Percentiles rank a stretch among this genome's conserved stretches.
phyloP scores from a whole-genome alignment of 2,329 filamentous ascomycete species.

The Paecilomyces sp. region DNA sequence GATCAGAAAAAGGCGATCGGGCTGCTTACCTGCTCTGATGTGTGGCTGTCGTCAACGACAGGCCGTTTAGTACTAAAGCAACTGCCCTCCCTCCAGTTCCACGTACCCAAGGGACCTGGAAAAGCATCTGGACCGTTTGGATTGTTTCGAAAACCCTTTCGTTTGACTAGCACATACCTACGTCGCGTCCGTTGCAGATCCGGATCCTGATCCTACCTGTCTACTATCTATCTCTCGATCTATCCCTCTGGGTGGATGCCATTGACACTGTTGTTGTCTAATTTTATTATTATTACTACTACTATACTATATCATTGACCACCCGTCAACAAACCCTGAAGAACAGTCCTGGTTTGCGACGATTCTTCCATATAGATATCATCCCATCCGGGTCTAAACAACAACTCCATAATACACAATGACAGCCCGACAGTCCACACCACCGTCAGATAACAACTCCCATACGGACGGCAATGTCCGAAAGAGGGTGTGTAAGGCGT shows the following conservation, averaged over 20 bases:
- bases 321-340: neutral
- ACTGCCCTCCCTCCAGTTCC: neutral
- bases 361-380: neutral
- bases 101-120: neutral
- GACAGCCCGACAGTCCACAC: conserved; percentile 33
- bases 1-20: neutral
- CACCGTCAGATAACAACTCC: conserved; percentile 29
- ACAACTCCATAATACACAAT: conserved; percentile 15
- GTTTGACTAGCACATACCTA: neutral
- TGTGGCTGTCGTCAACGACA: neutral
- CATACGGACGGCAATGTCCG: conserved; percentile 43
- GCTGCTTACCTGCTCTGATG: conserved; percentile 1
- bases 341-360: neutral
- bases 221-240: neutral
- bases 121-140: neutral
- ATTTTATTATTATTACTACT: neutral
- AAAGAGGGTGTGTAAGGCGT: conserved; percentile 61
- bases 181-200: neutral
- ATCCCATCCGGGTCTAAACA: neutral
- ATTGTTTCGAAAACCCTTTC: neutral
- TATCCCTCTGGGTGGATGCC: conserved; percentile 5
- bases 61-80: neutral
- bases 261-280: conserved; percentile 5
- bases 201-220: neutral
- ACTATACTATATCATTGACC: conserved; percentile 1